A percentile compares a stretch with the other conserved stretches of the same genome.
Conservation (phyloP, 805 yeast genomes). For the Cyberlindnera maclurae region DNA sequence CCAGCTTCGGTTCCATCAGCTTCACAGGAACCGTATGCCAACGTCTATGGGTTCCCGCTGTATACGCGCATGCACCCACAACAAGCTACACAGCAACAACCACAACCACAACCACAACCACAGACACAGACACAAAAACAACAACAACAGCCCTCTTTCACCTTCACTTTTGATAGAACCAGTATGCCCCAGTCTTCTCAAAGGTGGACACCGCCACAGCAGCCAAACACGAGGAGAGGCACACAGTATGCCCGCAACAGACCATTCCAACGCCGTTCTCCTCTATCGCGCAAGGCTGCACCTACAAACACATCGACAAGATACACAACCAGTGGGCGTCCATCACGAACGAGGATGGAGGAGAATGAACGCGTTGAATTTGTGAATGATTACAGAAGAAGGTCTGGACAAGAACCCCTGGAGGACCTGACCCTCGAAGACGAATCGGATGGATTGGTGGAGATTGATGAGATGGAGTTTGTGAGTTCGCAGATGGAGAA, state of each 20-base stretch:
- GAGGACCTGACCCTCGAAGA: neutral
- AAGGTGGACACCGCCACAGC: no score
- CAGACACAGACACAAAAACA: neutral
- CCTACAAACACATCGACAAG: no score
- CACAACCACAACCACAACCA: neutral
- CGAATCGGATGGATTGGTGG: conserved; percentile 5
- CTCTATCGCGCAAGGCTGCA: no score
- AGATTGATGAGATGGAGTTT: conserved; percentile 5
- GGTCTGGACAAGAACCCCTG: neutral
- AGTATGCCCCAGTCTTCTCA: no score
- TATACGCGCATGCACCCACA: neutral
- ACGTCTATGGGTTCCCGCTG: neutral
- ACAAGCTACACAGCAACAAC: neutral
- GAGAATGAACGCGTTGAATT: conserved; percentile 5
- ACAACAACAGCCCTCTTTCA: neutral
- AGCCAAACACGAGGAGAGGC: no score
- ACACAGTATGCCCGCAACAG: no score
- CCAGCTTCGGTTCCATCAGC: neutral
- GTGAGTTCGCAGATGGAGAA: neutral
- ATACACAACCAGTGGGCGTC: conserved; percentile 14
- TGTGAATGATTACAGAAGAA: neutral
- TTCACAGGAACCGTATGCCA: neutral
- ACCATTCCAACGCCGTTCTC: no score
- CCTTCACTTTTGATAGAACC: neutral
- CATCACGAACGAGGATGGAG: conserved; percentile 5